Evolutionary conservation across 768 basidiomycete species (phyloP), one percentile per base, ranked within the genome.

Genomic region (Lactarius indigo): DNA sequence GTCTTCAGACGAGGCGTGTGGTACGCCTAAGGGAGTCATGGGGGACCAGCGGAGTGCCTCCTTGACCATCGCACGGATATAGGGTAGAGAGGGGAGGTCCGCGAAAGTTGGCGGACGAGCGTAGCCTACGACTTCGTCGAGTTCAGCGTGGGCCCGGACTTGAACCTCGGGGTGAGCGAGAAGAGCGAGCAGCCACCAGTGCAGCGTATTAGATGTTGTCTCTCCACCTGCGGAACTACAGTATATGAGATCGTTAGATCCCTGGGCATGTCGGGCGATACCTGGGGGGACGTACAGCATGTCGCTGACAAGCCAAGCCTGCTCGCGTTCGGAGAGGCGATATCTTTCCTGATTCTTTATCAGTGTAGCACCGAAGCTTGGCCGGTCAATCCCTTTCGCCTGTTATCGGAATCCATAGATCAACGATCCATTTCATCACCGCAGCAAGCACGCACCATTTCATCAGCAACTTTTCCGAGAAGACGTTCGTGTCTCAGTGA

Each of bases 281-380:
- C 66, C 23, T 64, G 41, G 44, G 10, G 23, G 52, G 37, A 64
- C 68, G 30, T 28, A 69, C 68, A 63, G 55, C 61, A 69, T 66
- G 23, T 23, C 54, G 1, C 65, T 65, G 4, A 61, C 61, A 0
- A 66, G 54, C 68, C 68, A 69, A 5, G 65, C 68, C 20, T 42
- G 26, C 57, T 69, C 65, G 13, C 56, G 33, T 3, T 50, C 59
- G 7, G 65, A 68, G 20, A 69, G 61, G 6, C 37, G 55, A 12
- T 39, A n/a, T 31, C 58, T 54, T 5, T 35, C 20, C 39, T 63
- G 59, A 15, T 54, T 47, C n/a, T 63, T 41, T 23, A 66, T 18
- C 28, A 69, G 17, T 13, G 39, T 39, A 17, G 59, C 57, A 2
- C 35, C 31, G 20, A 69, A 59, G 17, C 44, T 66, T 7, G 62